phyloP scores from a whole-genome alignment of 768 basidiomycete species.

The Multifurca ochricompacta region DNA sequence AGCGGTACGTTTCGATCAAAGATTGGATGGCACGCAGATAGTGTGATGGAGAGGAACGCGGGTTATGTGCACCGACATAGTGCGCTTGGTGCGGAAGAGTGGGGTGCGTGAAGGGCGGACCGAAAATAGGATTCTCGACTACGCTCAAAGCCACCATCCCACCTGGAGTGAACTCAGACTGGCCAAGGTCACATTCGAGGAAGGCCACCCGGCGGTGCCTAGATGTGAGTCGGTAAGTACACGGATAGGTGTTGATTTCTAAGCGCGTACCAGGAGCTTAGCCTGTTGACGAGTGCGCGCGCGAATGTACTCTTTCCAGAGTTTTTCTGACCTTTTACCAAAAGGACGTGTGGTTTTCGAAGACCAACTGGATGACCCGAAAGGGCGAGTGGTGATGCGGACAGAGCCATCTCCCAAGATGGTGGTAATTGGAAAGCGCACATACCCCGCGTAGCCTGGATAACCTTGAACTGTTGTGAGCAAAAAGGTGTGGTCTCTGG shows the following conservation, averaged over 20 bases:
- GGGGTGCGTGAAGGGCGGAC: slow-evolving; percentile 85
- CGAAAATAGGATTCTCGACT: slow-evolving; percentile 60
- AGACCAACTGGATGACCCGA: neutral
- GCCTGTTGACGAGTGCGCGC: slow-evolving; percentile 58
- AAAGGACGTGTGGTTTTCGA: slow-evolving; percentile 8
- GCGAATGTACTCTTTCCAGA: slow-evolving; percentile 89
- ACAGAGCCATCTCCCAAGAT: slow-evolving; percentile 32
- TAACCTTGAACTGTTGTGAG: slow-evolving; percentile 22
- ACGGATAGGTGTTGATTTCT: neutral
- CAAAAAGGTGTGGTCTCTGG: slow-evolving; percentile 10
- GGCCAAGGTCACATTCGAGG: slow-evolving; percentile 89
- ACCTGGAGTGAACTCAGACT: slow-evolving; percentile 86
- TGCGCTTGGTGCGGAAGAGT: slow-evolving; percentile 65
- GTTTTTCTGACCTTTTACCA: slow-evolving; percentile 82
- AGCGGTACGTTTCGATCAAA: slow-evolving; percentile 56
- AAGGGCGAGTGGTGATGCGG: neutral
- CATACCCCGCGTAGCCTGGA: slow-evolving; percentile 26
- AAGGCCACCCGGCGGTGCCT: slow-evolving; percentile 82
- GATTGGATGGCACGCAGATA: slow-evolving; percentile 67
- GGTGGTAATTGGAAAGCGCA: slow-evolving; percentile 31
- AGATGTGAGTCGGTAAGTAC: neutral
- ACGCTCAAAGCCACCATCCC: slow-evolving; percentile 80
- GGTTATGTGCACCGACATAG: slow-evolving; percentile 73
- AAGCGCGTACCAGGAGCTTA: slow-evolving; percentile 47
- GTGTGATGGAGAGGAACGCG: slow-evolving; percentile 64